Base-by-base conservation (phyloP, 1,139 yeast genomes). In the Wickerhamiella infanticola region DNA sequence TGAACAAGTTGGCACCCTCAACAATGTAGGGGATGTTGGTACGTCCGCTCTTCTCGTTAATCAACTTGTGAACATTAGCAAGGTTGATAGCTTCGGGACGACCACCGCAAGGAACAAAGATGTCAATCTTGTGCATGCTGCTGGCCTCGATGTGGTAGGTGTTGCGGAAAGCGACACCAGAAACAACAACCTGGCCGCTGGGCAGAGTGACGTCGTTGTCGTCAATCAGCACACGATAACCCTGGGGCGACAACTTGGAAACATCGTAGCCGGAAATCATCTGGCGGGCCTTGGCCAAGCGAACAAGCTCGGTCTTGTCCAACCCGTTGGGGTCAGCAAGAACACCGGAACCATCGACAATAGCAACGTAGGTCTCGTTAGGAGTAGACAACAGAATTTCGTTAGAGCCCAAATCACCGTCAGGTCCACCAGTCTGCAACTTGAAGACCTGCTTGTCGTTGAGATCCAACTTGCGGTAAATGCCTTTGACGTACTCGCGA, bases 31-130 rank as follows among this genome's bases (percentile, higher is more conserved):
- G 94, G 56, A 90, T 74, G 54, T 76, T 68, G 31, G 84, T 64
- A 64, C 81, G 81, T 49, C 94, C 94, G 7, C 50, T 44, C 38
- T 90, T 79, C 58, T 75, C 77, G 61, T 83, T 85, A 55, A 90
- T 77, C 56, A 86, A 76, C 46, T 69, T 69, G 52, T 72, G 68
- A 50, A 88, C 94, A 58, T 83, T 90, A 63, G 79, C 80, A 53
- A 90, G 78, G 63, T 88, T 94, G 64, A 90, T 81, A 18, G 97
- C 94, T 56, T 83, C 90, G 51, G 98, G 98, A 67, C 98, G 82
- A 56, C 98, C 98, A 65, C 98, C 98, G 66, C 98, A 90, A 49
- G 98, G 98, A 42, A 88, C 97, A 66, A 90, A 86, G 55, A 88
- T 72, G 35, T 77, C 78, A 45, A 77, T 70, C 47, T 81, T 81